Conservation (phyloP, 768 basidiomycete species). For the Crucibulum laeve region DNA sequence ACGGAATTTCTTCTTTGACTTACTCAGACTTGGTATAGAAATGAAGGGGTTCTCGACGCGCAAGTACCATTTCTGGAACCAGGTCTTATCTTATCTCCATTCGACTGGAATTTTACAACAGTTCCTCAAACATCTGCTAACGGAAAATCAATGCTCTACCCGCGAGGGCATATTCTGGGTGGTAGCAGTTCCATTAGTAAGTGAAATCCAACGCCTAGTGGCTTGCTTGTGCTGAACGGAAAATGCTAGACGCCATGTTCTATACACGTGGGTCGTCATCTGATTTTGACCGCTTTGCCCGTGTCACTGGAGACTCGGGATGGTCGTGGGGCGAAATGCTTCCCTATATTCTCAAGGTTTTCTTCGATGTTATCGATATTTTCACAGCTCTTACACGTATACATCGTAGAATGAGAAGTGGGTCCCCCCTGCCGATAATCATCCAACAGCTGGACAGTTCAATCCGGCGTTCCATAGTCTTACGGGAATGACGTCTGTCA, state of each 20-base stretch:
- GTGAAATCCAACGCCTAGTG: conserved; percentile 4
- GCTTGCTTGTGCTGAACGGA: background rate
- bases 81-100: conserved; percentile 1
- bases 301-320: background rate
- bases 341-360: conserved; percentile 2
- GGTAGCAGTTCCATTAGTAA: conserved; percentile 26
- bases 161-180: conserved; percentile 25
- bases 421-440: conserved; percentile 1
- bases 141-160: conserved; percentile 14
- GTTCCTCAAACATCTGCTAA: conserved; percentile 17
- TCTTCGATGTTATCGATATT: background rate
- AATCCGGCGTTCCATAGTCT: background rate
- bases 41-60: conserved; percentile 1
- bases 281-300: conserved; percentile 2
- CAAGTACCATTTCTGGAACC: conserved; percentile 5
- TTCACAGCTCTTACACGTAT: background rate
- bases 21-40: background rate
- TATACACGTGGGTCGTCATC: conserved; percentile 2
- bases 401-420: background rate
- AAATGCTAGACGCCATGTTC: background rate
- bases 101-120: conserved; percentile 19
- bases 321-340: conserved; percentile 3
- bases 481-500: conserved; percentile 2
- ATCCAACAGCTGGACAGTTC: conserved; percentile 1
- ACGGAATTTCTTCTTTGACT: background rate